Percentiles rank a stretch among this genome's conserved stretches.
Evolutionary conservation across 1,284 basidiomycete species (phyloP).

Genomic region (Apiotrichum mycotoxinovorans): DNA sequence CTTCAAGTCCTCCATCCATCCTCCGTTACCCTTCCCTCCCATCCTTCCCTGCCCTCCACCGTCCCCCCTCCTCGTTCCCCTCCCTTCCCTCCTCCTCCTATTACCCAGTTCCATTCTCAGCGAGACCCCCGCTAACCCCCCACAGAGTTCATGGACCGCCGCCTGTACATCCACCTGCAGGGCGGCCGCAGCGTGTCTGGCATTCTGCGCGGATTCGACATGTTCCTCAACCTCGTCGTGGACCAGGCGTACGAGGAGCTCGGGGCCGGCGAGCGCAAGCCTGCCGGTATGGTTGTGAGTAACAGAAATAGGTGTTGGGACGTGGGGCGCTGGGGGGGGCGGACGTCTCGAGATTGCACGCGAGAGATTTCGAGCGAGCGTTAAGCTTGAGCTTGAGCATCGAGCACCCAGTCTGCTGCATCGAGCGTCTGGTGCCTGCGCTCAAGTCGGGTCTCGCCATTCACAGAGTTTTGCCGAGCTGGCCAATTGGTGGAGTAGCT

Average conservation of each 20-base stretch:
- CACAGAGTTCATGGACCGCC: slow-evolving; percentile 95
- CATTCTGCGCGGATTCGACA: slow-evolving; percentile 92
- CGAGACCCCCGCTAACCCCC: neutral
- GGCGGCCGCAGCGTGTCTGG: slow-evolving; percentile 95
- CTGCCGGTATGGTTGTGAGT: slow-evolving; percentile 84
- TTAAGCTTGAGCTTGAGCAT: no score
- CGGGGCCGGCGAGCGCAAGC: slow-evolving; percentile 79
- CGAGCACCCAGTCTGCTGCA: no score
- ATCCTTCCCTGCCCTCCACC: no score
- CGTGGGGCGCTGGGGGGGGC: no score
- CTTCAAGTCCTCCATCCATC: no score
- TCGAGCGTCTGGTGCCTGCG: no score
- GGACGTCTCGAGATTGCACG: neutral
- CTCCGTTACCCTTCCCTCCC: no score
- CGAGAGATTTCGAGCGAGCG: no score
- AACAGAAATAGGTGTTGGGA: neutral
- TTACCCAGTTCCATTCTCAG: neutral
- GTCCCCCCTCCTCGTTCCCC: neutral
- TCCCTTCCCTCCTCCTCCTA: neutral
- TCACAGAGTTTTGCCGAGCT: no score
- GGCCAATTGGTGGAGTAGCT: no score
- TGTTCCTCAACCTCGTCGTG: slow-evolving; percentile 97
- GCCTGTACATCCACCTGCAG: slow-evolving; percentile 89
- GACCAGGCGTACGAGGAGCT: slow-evolving; percentile 93
- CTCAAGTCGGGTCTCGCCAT: no score